phyloP scores from a whole-genome alignment of 2,329 filamentous ascomycete species.

The Cadophora sp. region DNA sequence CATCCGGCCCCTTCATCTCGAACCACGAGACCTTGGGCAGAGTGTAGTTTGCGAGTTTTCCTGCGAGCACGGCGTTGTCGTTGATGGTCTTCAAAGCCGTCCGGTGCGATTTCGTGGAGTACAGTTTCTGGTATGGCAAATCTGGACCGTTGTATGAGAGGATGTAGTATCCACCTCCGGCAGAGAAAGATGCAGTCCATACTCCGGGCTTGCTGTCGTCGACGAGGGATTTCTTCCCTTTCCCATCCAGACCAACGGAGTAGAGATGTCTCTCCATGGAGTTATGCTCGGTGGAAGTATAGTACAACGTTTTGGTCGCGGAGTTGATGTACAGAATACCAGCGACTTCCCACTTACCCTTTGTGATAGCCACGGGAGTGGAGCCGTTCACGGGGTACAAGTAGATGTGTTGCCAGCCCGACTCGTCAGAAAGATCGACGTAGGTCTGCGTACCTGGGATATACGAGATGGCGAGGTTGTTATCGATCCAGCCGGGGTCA shows the following conservation, averaged over 20 bases:
- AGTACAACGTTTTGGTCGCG: slow-evolving; percentile 64
- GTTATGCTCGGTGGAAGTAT: slow-evolving; percentile 68
- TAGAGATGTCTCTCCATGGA: slow-evolving; percentile 73
- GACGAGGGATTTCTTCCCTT: slow-evolving; percentile 64
- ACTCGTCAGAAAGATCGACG: slow-evolving; percentile 70
- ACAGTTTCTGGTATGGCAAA: slow-evolving; percentile 73
- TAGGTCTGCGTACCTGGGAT: slow-evolving; percentile 57
- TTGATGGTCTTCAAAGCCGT: slow-evolving; percentile 64
- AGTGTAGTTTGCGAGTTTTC: slow-evolving; percentile 63
- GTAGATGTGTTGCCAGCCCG: slow-evolving; percentile 71
- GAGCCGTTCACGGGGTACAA: slow-evolving; percentile 65
- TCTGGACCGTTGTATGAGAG: slow-evolving; percentile 70
- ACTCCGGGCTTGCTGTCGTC: slow-evolving; percentile 64
- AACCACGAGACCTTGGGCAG: slow-evolving; percentile 69
- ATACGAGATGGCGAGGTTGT: slow-evolving; percentile 61
- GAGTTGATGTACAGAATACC: slow-evolving; percentile 66
- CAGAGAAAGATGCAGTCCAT: slow-evolving; percentile 70
- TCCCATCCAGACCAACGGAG: slow-evolving; percentile 64
- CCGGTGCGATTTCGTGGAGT: slow-evolving; percentile 59
- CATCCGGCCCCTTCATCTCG: slow-evolving; percentile 66
- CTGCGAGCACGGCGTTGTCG: slow-evolving; percentile 63
- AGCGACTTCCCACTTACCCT: slow-evolving; percentile 66
- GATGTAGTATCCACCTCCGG: slow-evolving; percentile 60
- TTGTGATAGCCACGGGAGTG: slow-evolving; percentile 62
- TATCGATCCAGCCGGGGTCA: slow-evolving; percentile 59